Evolutionary conservation across 2,329 filamentous ascomycete genomes (phyloP), one percentile per base, ranked within the genome.

Genomic region (Onygenales sp.): DNA sequence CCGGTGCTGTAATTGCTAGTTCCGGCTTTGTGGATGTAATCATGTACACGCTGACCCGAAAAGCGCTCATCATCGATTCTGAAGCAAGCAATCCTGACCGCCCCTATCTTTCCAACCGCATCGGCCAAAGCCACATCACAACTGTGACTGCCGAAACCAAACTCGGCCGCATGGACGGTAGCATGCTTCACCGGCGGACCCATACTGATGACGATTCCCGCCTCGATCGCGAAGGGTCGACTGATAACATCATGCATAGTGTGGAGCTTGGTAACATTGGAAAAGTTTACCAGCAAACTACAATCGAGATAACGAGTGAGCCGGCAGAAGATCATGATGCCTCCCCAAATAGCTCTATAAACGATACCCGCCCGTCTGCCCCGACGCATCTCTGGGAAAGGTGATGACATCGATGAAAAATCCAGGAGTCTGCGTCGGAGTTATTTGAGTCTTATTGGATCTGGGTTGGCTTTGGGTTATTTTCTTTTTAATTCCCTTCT

Each of bases 1-100:
- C 78, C 0, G 80, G 78, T 35, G 73, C 78, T 5, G 69, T 83
- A 59, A 79, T 83, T 54, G 78, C 78, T 2, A 78, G 75, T 35
- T 82, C 79, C 54, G 80, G 80, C 14, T 76, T 80, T 67, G 75
- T 82, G 17, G 80, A 83, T 60, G 78, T 79, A 10, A 62, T 80
- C 2, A 71, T 83, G 3, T 83, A 82, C 67, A 78, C 78, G 0
- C 65, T 80, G 5, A 83, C 80, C 0, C 74, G 80, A 11, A 75
- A 75, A 53, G 76, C 78, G 46, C 72, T 82, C 57, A 72, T 83
- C 39, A 69, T 77, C 59, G 74, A 76, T 55, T 74, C 77, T 50
- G 75, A 77, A 54, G 70, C 68, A 4, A 46, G 45, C 32, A 56
- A 57, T 17, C 11, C 69, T 60, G 60, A 67, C 56, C 59, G 62